phyloP scores from a whole-genome alignment of 176 grass and related monocot species.

The Avena insularis region DNA sequence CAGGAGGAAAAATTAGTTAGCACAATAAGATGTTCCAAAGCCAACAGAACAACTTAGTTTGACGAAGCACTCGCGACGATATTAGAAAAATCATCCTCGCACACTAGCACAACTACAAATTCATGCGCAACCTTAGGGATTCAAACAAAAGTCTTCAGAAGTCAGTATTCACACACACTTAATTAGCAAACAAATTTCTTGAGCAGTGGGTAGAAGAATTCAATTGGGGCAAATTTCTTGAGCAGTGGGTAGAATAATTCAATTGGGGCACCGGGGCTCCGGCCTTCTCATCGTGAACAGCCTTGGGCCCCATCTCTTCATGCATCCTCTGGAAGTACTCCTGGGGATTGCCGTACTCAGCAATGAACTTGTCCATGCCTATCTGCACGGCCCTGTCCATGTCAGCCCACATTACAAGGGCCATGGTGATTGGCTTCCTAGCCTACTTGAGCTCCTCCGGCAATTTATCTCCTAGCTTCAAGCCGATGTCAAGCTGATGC shows the following conservation, averaged over 20 bases:
- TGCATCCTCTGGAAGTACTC: neutral
- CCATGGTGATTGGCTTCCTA: neutral
- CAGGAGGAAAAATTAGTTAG: no score
- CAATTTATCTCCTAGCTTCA: neutral
- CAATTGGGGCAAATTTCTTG: neutral
- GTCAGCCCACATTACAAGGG: neutral
- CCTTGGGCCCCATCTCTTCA: neutral
- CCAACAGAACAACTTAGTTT: neutral
- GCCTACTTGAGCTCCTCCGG: neutral
- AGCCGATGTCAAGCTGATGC: neutral
- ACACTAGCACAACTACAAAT: neutral
- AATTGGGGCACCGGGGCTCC: neutral
- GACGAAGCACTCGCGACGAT: neutral
- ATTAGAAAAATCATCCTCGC: neutral
- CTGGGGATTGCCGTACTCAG: neutral
- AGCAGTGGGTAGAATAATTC: neutral
- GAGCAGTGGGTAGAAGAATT: neutral
- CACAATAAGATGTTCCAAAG: neutral
- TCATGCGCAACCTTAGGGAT: no score
- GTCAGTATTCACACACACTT: neutral
- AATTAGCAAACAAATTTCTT: neutral
- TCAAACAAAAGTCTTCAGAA: no score
- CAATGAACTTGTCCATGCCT: neutral
- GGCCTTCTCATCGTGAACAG: neutral
- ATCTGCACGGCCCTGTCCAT: neutral